Evolutionary conservation across 768 basidiomycete genomes (phyloP).

Genomic region (Sistotremastrum niveocremeum): DNA sequence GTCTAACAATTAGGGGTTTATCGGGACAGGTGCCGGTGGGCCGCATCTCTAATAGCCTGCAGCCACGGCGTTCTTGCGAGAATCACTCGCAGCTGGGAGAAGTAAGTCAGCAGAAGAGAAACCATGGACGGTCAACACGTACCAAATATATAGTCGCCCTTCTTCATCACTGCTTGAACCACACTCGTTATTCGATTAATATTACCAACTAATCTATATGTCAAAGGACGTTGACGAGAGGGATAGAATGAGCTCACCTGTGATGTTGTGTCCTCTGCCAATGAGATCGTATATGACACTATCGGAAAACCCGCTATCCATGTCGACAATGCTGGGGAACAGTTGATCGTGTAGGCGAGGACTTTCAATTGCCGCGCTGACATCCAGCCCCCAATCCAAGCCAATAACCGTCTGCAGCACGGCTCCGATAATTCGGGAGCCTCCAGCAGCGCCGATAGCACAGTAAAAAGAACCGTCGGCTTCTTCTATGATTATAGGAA

Average conservation of each 20-base stretch:
- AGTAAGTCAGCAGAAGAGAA: neutral
- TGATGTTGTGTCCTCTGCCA: slow-evolving; percentile 57
- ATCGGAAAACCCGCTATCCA: slow-evolving; percentile 47
- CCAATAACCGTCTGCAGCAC: slow-evolving; percentile 72
- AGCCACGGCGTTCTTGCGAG: slow-evolving; percentile 85
- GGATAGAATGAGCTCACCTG: slow-evolving; percentile 26
- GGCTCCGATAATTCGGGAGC: slow-evolving; percentile 70
- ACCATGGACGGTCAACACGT: neutral
- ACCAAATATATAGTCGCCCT: neutral
- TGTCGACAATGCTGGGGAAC: slow-evolving; percentile 47
- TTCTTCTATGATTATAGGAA: slow-evolving; percentile 70
- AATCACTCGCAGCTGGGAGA: slow-evolving; percentile 68
- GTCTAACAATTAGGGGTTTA: too few relatives aligned
- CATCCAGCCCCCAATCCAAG: slow-evolving; percentile 69
- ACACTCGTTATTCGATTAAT: neutral
- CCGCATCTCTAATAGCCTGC: slow-evolving; percentile 48
- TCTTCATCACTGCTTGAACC: neutral
- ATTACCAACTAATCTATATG: too few relatives aligned
- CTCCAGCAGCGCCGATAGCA: slow-evolving; percentile 77
- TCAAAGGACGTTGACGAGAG: neutral
- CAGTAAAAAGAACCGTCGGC: slow-evolving; percentile 58
- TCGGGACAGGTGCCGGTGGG: too few relatives aligned
- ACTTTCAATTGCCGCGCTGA: slow-evolving; percentile 70
- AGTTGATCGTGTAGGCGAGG: slow-evolving; percentile 82
- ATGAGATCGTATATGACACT: slow-evolving; percentile 43